Evolutionary conservation across 139 green algal species (phyloP).

Genomic region (Chlorella sp.): DNA sequence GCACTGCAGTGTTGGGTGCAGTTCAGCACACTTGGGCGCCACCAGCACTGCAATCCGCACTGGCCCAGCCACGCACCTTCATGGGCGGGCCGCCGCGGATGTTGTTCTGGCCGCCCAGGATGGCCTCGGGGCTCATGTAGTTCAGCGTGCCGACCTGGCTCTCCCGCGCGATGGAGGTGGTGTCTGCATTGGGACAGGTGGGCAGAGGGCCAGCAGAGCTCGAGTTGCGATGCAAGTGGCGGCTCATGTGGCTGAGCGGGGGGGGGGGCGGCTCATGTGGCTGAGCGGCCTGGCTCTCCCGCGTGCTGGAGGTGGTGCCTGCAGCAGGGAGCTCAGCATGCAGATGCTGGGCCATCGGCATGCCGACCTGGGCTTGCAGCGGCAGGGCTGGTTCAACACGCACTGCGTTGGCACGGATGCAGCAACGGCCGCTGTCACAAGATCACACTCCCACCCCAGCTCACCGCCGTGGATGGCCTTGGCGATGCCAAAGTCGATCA

Average conservation of each 20-base stretch:
- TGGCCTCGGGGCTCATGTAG: conserved; percentile 98
- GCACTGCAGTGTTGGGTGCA: not conserved
- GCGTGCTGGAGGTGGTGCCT: conserved; percentile 93
- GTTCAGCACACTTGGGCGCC: not conserved
- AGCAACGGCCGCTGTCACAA: too few relatives aligned
- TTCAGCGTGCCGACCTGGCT: conserved; percentile 96
- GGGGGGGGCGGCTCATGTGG: conserved; percentile 99
- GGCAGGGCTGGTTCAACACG: too few relatives aligned
- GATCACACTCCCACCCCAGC: too few relatives aligned
- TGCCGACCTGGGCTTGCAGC: too few relatives aligned
- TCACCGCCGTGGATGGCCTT: conserved; percentile 78
- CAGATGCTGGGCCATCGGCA: too few relatives aligned
- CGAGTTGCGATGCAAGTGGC: too few relatives aligned
- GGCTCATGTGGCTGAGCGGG: too few relatives aligned
- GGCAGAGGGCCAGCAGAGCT: too few relatives aligned
- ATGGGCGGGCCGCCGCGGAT: conserved; percentile 71
- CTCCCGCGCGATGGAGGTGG: conserved; percentile 93
- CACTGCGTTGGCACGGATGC: too few relatives aligned
- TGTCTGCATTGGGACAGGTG: conserved; percentile 60
- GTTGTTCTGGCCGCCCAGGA: conserved; percentile 83
- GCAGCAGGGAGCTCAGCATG: not conserved
- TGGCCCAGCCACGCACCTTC: conserved; percentile 53
- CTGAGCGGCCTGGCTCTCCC: conserved; percentile 95
- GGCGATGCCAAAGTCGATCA: conserved; percentile 99
- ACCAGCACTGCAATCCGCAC: not conserved